phyloP scores from a whole-genome alignment of 2,329 filamentous ascomycete genomes.

The Sporothrix protearum region DNA sequence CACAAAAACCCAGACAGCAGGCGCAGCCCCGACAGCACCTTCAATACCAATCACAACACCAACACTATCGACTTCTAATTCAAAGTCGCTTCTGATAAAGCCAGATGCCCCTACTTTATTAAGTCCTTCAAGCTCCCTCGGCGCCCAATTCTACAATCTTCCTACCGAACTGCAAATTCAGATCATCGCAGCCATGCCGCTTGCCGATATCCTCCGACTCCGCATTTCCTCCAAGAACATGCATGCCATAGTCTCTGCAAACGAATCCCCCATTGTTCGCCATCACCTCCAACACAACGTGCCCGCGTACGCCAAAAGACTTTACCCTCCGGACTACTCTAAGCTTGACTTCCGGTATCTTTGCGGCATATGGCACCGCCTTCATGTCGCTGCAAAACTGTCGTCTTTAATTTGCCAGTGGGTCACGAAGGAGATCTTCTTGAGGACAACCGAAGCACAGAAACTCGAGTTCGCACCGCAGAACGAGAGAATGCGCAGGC shows the following conservation, averaged over 20 bases:
- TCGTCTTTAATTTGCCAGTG: slow-evolving; percentile 60
- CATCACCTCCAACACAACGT: slow-evolving; percentile 59
- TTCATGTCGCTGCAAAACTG: slow-evolving; percentile 62
- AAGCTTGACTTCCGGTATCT: slow-evolving; percentile 57
- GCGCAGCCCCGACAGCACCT: background rate
- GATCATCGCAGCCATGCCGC: slow-evolving; percentile 57
- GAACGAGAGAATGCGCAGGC: slow-evolving; percentile 60
- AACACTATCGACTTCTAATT: background rate
- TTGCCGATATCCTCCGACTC: slow-evolving; percentile 58
- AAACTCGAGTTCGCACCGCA: slow-evolving; percentile 58
- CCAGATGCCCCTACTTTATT: background rate
- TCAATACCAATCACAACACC: background rate
- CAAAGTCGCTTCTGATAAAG: background rate
- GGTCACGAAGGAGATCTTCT: slow-evolving; percentile 63
- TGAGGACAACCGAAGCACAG: slow-evolving; percentile 54
- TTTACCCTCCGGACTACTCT: slow-evolving; percentile 54
- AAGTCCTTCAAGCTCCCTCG: slow-evolving; percentile 39
- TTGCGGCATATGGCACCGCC: slow-evolving; percentile 62
- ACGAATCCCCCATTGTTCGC: slow-evolving; percentile 59
- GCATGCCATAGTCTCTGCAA: slow-evolving; percentile 57
- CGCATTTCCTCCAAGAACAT: slow-evolving; percentile 57
- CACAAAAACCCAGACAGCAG: slow-evolving; percentile 22
- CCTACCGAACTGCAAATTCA: slow-evolving; percentile 62
- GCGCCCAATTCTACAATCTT: slow-evolving; percentile 55
- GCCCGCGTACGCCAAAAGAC: slow-evolving; percentile 56